Percentiles rank a stretch among this genome's conserved stretches.
Conservation (phyloP, 129 eudicot genomes). For the Escallonia rubra region DNA sequence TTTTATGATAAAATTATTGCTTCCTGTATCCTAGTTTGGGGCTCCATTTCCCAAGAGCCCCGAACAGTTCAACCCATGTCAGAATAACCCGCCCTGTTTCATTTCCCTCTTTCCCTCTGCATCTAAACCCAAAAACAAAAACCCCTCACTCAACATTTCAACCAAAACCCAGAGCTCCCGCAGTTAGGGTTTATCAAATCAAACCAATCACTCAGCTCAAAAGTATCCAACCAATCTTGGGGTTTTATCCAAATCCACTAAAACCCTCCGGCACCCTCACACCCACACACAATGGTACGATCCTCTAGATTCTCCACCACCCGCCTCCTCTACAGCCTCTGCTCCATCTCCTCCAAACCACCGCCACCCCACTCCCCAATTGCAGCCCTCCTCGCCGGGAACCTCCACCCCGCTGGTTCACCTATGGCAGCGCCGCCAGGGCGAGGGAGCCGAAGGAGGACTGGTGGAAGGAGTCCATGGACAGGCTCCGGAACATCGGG, state of each 20-base stretch:
- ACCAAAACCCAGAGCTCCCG: no score
- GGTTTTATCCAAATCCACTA: conserved; percentile 31
- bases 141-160: no score
- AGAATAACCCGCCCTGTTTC: no score
- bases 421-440: conserved; percentile 68
- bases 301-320: conserved; percentile 52
- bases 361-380: conserved; percentile 36
- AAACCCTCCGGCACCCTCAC: neutral
- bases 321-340: conserved; percentile 69
- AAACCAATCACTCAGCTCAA: no score
- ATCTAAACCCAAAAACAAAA: no score
- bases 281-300: conserved; percentile 48
- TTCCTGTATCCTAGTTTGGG: no score
- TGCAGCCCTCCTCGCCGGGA: conserved; percentile 39
- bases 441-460: conserved; percentile 55
- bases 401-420: conserved; percentile 50
- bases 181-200: no score
- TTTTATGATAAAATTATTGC: no score
- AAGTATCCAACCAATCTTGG: no score
- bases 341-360: conserved; percentile 23
- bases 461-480: conserved; percentile 85
- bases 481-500: conserved; percentile 80
- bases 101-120: no score
- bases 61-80: no score
- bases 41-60: no score